Evolutionary conservation across 768 basidiomycete genomes (phyloP).

Genomic region (Clathrus columnatus): DNA sequence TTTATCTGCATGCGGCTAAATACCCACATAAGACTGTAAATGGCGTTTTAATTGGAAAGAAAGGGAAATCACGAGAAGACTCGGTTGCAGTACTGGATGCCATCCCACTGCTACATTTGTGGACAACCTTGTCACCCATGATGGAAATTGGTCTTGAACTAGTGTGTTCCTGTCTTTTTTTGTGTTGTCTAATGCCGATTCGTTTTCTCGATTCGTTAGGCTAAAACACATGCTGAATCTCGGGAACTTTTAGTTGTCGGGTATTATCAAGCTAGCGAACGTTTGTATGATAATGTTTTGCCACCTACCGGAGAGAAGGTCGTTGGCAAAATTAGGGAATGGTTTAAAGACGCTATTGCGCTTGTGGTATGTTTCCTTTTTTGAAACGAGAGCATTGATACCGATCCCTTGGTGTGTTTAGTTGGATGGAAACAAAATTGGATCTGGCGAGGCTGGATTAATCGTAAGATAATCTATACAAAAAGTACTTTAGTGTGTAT

Average conservation of each 20-base stretch:
- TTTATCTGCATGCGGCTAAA: slow-evolving; percentile 73
- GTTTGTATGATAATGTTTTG: slow-evolving; percentile 49
- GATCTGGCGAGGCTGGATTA: slow-evolving; percentile 42
- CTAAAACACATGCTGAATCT: slow-evolving; percentile 49
- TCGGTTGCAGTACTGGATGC: slow-evolving; percentile 49
- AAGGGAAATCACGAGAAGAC: slow-evolving; percentile 19
- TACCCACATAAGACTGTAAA: slow-evolving; percentile 69
- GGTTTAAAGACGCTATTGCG: slow-evolving; percentile 54
- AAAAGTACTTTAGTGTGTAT: neutral
- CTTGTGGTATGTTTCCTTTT: slow-evolving; percentile 46
- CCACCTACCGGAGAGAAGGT: slow-evolving; percentile 61
- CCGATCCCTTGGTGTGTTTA: slow-evolving; percentile 20
- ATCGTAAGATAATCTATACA: slow-evolving; percentile 38
- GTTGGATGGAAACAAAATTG: slow-evolving; percentile 56
- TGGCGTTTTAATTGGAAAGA: slow-evolving; percentile 64
- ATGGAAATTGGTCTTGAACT: slow-evolving; percentile 80
- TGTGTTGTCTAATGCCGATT: neutral
- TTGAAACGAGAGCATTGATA: neutral
- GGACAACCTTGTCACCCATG: slow-evolving; percentile 77
- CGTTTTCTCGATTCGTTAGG: slow-evolving; percentile 30
- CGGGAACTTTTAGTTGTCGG: slow-evolving; percentile 49
- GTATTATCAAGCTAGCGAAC: slow-evolving; percentile 68
- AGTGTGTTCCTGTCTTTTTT: slow-evolving; percentile 31
- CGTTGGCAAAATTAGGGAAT: slow-evolving; percentile 42
- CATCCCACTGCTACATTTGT: slow-evolving; percentile 74